Conservation (phyloP, 2,329 filamentous ascomycete genomes). For the Botryotinia calthae region DNA sequence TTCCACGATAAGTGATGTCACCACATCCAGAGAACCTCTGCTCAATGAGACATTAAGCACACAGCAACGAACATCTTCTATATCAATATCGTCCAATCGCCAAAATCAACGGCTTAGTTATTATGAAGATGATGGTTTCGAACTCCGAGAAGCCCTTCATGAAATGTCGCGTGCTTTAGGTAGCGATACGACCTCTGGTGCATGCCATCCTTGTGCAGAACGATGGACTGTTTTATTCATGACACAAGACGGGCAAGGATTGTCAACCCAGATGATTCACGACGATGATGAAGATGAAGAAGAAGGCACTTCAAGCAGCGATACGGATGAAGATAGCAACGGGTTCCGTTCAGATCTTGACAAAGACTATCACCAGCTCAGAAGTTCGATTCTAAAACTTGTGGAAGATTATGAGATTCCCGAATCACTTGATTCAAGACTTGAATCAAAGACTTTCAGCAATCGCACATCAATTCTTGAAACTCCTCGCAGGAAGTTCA, state of each 20-base stretch:
- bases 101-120: conserved; percentile 47
- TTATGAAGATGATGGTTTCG: conserved; percentile 64
- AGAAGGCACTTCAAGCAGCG: conserved; percentile 59
- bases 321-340: conserved; percentile 56
- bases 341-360: conserved; percentile 63
- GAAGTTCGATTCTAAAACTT: conserved; percentile 75
- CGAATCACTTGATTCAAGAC: conserved; percentile 59
- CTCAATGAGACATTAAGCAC: conserved; percentile 54
- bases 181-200: conserved; percentile 60
- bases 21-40: conserved; percentile 62
- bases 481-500: conserved; percentile 54
- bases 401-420: conserved; percentile 82
- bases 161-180: conserved; percentile 69
- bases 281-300: conserved; percentile 67
- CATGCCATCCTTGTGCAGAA: conserved; percentile 76
- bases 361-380: conserved; percentile 77
- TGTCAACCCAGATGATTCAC: conserved; percentile 71
- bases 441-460: conserved; percentile 63
- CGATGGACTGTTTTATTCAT: conserved; percentile 81
- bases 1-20: conserved; percentile 68
- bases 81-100: conserved; percentile 44
- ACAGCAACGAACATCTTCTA: conserved; percentile 55
- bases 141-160: conserved; percentile 64
- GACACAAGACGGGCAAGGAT: conserved; percentile 65
- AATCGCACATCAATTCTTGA: conserved; percentile 59